Evolutionary conservation across 163 green algal genomes (phyloP).

Genomic region (Scenedesmus sp.): DNA sequence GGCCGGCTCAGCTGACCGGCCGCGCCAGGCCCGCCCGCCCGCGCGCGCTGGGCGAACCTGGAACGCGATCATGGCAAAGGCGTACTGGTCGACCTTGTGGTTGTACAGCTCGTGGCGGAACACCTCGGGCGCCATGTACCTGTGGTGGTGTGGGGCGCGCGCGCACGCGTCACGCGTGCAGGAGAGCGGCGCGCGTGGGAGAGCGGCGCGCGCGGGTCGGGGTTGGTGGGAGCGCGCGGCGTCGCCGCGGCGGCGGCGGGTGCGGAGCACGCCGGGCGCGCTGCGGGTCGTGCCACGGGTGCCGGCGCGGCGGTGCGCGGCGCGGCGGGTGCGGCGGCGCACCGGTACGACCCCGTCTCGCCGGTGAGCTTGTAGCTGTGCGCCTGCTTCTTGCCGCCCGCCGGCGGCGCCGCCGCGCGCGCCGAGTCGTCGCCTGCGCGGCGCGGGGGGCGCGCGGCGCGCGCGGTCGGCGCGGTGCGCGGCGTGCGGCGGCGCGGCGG

Average conservation of each 20-base stretch:
- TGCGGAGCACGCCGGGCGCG: no score
- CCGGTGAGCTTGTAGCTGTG: conserved; percentile 73
- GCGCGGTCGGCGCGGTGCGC: background rate
- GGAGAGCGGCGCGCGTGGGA: no score
- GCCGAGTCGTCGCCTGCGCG: background rate
- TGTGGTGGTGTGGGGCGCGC: no score
- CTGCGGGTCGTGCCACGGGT: no score
- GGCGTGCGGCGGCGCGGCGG: no score
- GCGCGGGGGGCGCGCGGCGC: background rate
- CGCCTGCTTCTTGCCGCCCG: conserved; percentile 41
- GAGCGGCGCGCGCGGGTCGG: no score
- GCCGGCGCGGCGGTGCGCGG: no score
- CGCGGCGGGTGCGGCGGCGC: background rate
- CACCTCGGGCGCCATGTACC: conserved; percentile 75
- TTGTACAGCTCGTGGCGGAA: conserved; percentile 95
- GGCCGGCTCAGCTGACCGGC: conserved; percentile 49
- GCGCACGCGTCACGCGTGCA: no score
- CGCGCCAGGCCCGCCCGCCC: conserved; percentile 49
- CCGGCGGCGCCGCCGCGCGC: background rate
- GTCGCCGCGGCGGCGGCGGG: no score
- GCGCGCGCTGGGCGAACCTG: no score
- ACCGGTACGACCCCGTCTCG: conserved; percentile 81
- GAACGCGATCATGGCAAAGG: conserved; percentile 93
- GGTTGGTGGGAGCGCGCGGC: no score
- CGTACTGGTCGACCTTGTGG: conserved; percentile 77